phyloP scores from a whole-genome alignment of 352 stramenopile genomes.

The Phytophthora pseudosyringae region DNA sequence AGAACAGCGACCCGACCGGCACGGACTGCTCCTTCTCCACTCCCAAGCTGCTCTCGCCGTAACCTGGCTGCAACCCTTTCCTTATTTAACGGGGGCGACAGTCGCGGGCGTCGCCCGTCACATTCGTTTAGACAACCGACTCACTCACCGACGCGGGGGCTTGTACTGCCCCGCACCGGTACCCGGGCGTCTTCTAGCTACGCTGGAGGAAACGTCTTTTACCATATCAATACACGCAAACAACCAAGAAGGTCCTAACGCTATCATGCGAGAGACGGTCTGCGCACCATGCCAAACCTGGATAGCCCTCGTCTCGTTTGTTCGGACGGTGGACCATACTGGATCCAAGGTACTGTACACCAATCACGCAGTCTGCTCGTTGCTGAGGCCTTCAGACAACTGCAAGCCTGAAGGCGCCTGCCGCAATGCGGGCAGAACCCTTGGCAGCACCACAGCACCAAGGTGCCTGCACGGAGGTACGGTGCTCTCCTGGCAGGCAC shows the following conservation, averaged over 20 bases:
- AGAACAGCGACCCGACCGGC: slow-evolving; percentile 17
- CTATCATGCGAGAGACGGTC: slow-evolving; percentile 20
- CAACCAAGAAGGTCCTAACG: slow-evolving; percentile 15
- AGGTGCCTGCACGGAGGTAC: no score
- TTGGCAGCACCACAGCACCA: neutral
- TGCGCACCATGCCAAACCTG: slow-evolving; percentile 8
- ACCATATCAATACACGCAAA: slow-evolving; percentile 18
- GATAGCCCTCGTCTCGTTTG: slow-evolving; percentile 32
- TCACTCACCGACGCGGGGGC: slow-evolving; percentile 11
- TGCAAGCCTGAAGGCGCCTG: neutral
- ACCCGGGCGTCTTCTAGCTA: slow-evolving; percentile 10
- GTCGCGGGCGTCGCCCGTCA: neutral
- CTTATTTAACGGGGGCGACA: slow-evolving; percentile 32
- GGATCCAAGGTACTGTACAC: slow-evolving; percentile 2
- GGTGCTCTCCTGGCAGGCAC: no score
- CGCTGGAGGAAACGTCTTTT: slow-evolving; percentile 5
- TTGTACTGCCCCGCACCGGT: neutral
- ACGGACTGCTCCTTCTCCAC: slow-evolving; percentile 27
- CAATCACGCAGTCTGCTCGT: neutral
- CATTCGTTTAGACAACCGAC: slow-evolving; percentile 12
- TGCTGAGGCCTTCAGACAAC: slow-evolving; percentile 9
- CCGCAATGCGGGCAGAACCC: slow-evolving; percentile 1
- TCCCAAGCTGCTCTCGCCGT: slow-evolving; percentile 23
- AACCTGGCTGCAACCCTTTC: slow-evolving; percentile 12
- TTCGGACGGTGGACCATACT: slow-evolving; percentile 14